Percentiles rank a stretch among this genome's conserved stretches.
Conservation (phyloP, 805 yeast genomes). For the Candida ortonii region DNA sequence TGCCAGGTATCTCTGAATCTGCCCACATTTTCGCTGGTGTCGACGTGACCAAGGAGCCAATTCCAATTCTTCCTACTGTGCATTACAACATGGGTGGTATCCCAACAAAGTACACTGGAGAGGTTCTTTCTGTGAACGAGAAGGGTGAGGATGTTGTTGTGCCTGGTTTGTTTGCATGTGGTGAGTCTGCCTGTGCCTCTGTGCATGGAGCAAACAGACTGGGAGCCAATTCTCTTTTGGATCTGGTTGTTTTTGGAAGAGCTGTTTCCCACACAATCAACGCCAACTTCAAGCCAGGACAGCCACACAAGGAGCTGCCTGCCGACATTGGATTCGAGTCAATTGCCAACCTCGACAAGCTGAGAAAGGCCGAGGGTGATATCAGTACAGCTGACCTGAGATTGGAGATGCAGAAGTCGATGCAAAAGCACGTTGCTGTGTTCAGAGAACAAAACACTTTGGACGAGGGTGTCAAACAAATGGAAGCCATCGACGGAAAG, state of each 20-base stretch:
- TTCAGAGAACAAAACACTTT: conserved; percentile 91
- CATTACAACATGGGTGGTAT: conserved; percentile 99
- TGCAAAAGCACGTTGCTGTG: conserved; percentile 97
- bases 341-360: conserved; percentile 81
- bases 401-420: conserved; percentile 87
- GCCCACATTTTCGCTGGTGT: conserved; percentile 99
- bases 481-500: conserved; percentile 69
- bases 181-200: conserved; percentile 98
- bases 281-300: conserved; percentile 82
- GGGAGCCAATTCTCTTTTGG: conserved; percentile 96
- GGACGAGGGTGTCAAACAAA: conserved; percentile 85
- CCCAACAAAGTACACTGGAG: conserved; percentile 97
- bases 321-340: conserved; percentile 87
- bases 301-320: conserved; percentile 79
- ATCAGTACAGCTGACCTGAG: conserved; percentile 85
- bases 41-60: conserved; percentile 98
- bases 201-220: conserved; percentile 99
- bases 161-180: conserved; percentile 94
- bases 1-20: conserved; percentile 99
- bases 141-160: conserved; percentile 87
- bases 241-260: conserved; percentile 96
- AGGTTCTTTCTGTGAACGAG: conserved; percentile 78
- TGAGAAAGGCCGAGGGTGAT: conserved; percentile 83
- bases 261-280: conserved; percentile 93
- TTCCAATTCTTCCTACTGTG: conserved; percentile 96